phyloP scores from a whole-genome alignment of 352 stramenopile species.

The Phytophthora gonapodyides region DNA sequence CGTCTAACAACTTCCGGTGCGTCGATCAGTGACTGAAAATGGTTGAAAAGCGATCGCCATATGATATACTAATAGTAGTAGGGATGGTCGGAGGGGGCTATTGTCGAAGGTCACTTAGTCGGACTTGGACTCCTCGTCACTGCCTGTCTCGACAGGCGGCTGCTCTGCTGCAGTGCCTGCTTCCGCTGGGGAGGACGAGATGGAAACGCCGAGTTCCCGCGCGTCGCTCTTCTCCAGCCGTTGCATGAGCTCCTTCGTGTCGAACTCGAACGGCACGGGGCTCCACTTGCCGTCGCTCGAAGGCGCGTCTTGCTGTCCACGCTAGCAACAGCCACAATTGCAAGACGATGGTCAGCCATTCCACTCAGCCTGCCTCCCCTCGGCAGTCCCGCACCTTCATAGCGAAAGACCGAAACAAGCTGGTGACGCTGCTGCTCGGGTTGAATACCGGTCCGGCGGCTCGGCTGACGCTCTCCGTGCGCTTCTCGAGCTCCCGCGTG shows the following conservation, averaged over 20 bases:
- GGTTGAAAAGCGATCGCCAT: too few species aligned
- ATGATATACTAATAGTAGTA: too few species aligned
- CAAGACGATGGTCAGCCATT: constrained; percentile 3
- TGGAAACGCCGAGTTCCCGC: constrained; percentile 65
- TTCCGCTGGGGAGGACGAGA: constrained; percentile 32
- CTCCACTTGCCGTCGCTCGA: constrained; percentile 54
- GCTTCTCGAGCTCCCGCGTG: constrained; percentile 69
- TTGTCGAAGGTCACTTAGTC: constrained; percentile 15
- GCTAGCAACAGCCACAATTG: constrained; percentile 28
- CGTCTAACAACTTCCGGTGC: background rate
- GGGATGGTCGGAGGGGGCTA: too few species aligned
- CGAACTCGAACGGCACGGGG: constrained; percentile 65
- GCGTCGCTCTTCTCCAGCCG: constrained; percentile 59
- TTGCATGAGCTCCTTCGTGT: constrained; percentile 50
- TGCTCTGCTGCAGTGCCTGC: background rate
- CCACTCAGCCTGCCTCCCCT: background rate
- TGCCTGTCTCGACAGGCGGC: background rate
- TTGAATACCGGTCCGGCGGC: constrained; percentile 68
- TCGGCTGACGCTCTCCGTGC: constrained; percentile 56
- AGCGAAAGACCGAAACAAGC: constrained; percentile 62
- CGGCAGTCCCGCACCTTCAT: constrained; percentile 52
- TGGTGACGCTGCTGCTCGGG: constrained; percentile 54
- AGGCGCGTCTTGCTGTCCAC: constrained; percentile 31
- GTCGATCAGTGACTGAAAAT: too few species aligned
- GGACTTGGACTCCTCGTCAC: constrained; percentile 10